These are phyloP conservation scores for Osmanthus fragrans DNA, from an alignment of 257 asterid species.

Conservation along the genomic window DNA sequence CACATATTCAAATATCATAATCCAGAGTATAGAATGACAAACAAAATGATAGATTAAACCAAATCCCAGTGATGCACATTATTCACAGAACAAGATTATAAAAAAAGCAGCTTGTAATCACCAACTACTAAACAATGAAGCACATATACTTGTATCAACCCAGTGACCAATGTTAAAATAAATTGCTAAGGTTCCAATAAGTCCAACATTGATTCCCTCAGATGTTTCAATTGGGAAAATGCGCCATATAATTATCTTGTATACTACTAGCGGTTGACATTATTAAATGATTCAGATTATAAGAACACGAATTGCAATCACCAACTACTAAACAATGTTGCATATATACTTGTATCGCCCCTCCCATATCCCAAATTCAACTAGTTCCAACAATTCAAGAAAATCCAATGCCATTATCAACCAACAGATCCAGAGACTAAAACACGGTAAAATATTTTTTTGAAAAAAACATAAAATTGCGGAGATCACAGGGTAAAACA, in stretches of 20 bases:
- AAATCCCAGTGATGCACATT: neutral
- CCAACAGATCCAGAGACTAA: slow-evolving; percentile 33
- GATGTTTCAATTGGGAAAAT: neutral
- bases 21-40: slow-evolving; percentile 1
- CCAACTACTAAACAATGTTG: slow-evolving; percentile 17
- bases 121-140: slow-evolving; percentile 20
- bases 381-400: slow-evolving; percentile 13
- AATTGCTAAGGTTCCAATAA: neutral
- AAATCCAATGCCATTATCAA: neutral
- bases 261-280: neutral
- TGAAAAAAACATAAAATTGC: neutral
- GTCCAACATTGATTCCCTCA: neutral
- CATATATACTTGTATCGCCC: neutral
- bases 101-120: slow-evolving; percentile 4
- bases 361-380: slow-evolving; percentile 4
- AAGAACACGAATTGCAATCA: slow-evolving; percentile 11
- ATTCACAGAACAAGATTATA: slow-evolving; percentile 9
- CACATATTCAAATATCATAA: slow-evolving; percentile 11
- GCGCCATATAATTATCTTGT: neutral
- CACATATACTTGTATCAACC: neutral
- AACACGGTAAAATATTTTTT: neutral
- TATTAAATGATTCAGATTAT: neutral
- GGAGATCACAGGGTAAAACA: slow-evolving; percentile 29
- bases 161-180: neutral
- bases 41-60: neutral